Conservation (phyloP, 306 rosid genomes). For the Dalbergia cochinchinensis region DNA sequence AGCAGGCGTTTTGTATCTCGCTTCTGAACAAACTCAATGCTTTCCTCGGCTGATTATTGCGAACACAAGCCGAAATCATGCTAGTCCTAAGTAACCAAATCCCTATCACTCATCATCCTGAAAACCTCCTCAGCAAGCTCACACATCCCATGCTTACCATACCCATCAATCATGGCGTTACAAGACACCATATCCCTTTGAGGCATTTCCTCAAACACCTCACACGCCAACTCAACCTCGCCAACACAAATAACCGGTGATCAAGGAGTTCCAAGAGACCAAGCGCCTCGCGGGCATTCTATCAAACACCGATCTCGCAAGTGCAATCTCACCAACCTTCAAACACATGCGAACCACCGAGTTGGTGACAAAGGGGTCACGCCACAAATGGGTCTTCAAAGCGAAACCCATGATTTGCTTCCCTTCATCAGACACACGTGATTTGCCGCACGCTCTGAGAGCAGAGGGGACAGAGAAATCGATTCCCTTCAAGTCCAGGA, state of each 20-base stretch:
- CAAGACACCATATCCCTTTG: slow-evolving; percentile 52
- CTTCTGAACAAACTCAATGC: slow-evolving; percentile 61
- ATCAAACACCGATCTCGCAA: slow-evolving; percentile 59
- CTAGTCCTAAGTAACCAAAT: slow-evolving; percentile 61
- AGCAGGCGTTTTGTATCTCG: slow-evolving; percentile 58
- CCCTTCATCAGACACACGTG: slow-evolving; percentile 53
- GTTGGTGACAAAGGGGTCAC: slow-evolving; percentile 62
- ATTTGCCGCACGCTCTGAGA: slow-evolving; percentile 60
- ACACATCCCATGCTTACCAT: slow-evolving; percentile 54
- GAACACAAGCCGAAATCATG: slow-evolving; percentile 59
- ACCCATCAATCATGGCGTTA: slow-evolving; percentile 72
- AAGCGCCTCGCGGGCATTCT: slow-evolving; percentile 59
- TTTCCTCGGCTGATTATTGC: slow-evolving; percentile 43
- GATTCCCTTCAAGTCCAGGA: slow-evolving; percentile 40
- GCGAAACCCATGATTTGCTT: slow-evolving; percentile 58
- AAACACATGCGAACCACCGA: slow-evolving; percentile 59
- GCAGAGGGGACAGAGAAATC: slow-evolving; percentile 60
- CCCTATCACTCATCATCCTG: slow-evolving; percentile 46
- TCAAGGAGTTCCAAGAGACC: slow-evolving; percentile 64
- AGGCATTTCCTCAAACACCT: slow-evolving; percentile 52
- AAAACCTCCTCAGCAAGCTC: slow-evolving; percentile 61
- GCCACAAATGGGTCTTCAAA: slow-evolving; percentile 51
- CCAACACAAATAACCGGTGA: slow-evolving; percentile 55
- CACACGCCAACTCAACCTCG: slow-evolving; percentile 51
- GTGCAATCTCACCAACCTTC: slow-evolving; percentile 47